phyloP scores from a whole-genome alignment of 2,329 filamentous ascomycete species.

The Ciborinia camelliae region DNA sequence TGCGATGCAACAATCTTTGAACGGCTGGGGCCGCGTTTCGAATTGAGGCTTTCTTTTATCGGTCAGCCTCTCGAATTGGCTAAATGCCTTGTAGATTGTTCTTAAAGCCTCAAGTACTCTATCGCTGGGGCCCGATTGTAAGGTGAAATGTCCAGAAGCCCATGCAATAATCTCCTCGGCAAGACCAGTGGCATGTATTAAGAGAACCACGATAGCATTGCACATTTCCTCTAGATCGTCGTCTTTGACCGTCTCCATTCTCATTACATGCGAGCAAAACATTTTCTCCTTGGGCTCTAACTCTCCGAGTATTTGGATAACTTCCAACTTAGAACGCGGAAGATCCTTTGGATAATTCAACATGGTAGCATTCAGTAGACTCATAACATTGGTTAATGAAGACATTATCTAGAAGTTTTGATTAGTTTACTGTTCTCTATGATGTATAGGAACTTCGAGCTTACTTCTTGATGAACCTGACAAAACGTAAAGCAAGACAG shows the following conservation, averaged over 20 bases:
- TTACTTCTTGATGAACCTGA: background rate
- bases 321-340: constrained; percentile 1
- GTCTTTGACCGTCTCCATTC: background rate
- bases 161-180: background rate
- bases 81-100: background rate
- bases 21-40: background rate
- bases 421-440: background rate
- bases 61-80: background rate
- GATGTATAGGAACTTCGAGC: background rate
- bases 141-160: background rate
- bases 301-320: background rate
- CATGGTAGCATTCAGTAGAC: background rate
- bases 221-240: background rate
- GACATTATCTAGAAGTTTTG: background rate
- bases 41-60: too few relatives aligned
- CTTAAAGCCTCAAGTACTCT: background rate
- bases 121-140: background rate
- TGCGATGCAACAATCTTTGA: background rate
- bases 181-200: background rate
- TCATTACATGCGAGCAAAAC: background rate
- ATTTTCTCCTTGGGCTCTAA: background rate
- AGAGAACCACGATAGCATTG: background rate
- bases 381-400: background rate
- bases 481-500: background rate
- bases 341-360: background rate